Conservation (phyloP, 2,329 filamentous ascomycete genomes). For the Aureobasidium sp. region DNA sequence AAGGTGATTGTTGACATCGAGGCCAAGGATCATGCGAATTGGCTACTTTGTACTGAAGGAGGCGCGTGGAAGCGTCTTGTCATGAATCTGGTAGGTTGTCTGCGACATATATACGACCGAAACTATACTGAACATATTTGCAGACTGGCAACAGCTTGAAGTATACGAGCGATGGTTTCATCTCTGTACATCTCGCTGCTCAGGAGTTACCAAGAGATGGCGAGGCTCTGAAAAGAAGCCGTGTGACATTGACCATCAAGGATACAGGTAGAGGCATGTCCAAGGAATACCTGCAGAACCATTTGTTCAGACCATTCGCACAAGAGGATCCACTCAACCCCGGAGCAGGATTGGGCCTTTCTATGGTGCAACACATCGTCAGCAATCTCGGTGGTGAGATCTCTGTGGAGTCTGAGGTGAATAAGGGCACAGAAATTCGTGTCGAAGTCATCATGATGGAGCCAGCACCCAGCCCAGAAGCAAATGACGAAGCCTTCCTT, state of each 20-base stretch:
- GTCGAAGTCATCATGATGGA: slow-evolving; percentile 41
- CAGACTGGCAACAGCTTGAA: slow-evolving; percentile 43
- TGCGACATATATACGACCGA: too few relatives aligned
- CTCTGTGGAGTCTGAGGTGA: slow-evolving; percentile 45
- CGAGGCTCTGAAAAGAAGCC: not conserved
- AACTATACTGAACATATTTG: slow-evolving; percentile 39
- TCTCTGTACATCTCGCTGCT: slow-evolving; percentile 28
- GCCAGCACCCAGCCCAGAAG: slow-evolving; percentile 11
- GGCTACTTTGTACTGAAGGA: slow-evolving; percentile 37
- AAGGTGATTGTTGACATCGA: slow-evolving; percentile 39
- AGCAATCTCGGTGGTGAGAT: slow-evolving; percentile 24
- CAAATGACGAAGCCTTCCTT: not conserved
- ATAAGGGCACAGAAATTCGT: slow-evolving; percentile 49
- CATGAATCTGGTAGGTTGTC: slow-evolving; percentile 20
- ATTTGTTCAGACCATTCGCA: slow-evolving; percentile 27
- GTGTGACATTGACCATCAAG: slow-evolving; percentile 17
- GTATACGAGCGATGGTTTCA: slow-evolving; percentile 38
- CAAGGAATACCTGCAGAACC: slow-evolving; percentile 24
- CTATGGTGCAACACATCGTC: slow-evolving; percentile 28
- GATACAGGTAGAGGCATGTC: slow-evolving; percentile 32
- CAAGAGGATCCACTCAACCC: slow-evolving; percentile 28
- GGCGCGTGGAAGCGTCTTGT: slow-evolving; percentile 32
- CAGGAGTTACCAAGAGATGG: not conserved
- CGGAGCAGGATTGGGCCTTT: slow-evolving; percentile 30
- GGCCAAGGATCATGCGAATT: slow-evolving; percentile 29